phyloP scores from a whole-genome alignment of 2,329 filamentous ascomycete species.

The Fusarium succisae region DNA sequence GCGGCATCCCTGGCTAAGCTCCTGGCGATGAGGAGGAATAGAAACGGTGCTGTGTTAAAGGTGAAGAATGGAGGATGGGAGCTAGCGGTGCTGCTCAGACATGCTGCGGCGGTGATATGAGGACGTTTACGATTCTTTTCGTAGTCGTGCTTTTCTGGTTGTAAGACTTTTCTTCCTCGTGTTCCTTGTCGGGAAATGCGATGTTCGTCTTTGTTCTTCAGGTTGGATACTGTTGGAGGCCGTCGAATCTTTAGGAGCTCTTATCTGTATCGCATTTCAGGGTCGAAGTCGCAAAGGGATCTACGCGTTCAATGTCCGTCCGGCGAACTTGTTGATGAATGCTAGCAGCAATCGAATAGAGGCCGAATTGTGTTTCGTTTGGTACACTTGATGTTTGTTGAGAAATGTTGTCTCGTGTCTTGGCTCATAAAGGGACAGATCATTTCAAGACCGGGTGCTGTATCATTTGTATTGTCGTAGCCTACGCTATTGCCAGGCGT shows the following conservation, averaged over 20 bases:
- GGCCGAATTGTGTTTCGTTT: background rate
- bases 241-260: slow-evolving; percentile 21
- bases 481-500: slow-evolving; percentile 26
- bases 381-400: slow-evolving; percentile 6
- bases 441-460: slow-evolving; percentile 27
- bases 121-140: background rate
- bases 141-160: background rate
- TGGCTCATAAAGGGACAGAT: slow-evolving; percentile 35
- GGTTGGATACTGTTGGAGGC: slow-evolving; percentile 16
- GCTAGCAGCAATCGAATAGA: background rate
- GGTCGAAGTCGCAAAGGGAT: slow-evolving; percentile 36
- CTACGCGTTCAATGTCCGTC: slow-evolving; percentile 33
- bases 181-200: background rate
- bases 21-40: slow-evolving; percentile 19
- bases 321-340: slow-evolving; percentile 26
- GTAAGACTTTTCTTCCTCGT: background rate
- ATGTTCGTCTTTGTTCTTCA: slow-evolving; percentile 8
- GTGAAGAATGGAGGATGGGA: slow-evolving; percentile 22
- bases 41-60: slow-evolving; percentile 25
- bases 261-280: slow-evolving; percentile 32
- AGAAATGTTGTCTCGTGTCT: slow-evolving; percentile 25
- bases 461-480: slow-evolving; percentile 36
- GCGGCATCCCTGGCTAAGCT: slow-evolving; percentile 63
- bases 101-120: slow-evolving; percentile 34
- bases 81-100: slow-evolving; percentile 38